These are phyloP conservation scores for Coprinopsis marcescibilis DNA, from an alignment of 768 basidiomycete species.

Conservation along the genomic window DNA sequence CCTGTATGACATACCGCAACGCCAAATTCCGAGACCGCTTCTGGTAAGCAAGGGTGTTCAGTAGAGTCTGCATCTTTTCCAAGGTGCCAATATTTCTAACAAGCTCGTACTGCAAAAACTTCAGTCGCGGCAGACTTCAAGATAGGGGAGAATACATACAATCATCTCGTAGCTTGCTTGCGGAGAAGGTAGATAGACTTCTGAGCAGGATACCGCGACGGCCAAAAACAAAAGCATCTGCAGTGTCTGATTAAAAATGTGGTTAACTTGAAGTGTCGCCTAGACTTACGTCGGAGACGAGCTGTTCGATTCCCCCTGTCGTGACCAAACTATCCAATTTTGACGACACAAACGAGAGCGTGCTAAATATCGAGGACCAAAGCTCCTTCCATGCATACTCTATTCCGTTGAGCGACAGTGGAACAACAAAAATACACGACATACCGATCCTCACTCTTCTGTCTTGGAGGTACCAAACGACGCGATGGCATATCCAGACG, in stretches of 20 bases:
- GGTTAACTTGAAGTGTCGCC: background rate
- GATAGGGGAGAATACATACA: constrained; percentile 32
- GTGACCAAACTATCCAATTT: constrained; percentile 49
- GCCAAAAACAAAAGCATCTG: constrained; percentile 53
- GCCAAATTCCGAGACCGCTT: constrained; percentile 28
- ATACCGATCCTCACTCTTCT: constrained; percentile 49
- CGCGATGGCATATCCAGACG: constrained; percentile 47
- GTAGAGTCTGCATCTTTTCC: constrained; percentile 39
- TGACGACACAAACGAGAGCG: constrained; percentile 51
- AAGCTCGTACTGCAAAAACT: constrained; percentile 50
- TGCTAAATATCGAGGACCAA: constrained; percentile 51
- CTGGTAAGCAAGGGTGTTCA: constrained; percentile 34
- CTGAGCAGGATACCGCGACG: constrained; percentile 44
- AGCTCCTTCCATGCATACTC: constrained; percentile 65
- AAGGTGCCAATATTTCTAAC: constrained; percentile 48
- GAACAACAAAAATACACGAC: constrained; percentile 12
- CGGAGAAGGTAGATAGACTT: constrained; percentile 49
- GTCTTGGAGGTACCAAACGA: constrained; percentile 53
- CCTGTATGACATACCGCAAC: constrained; percentile 27
- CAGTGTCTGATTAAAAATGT: too few species aligned
- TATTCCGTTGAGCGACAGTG: constrained; percentile 19
- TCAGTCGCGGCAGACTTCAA: background rate
- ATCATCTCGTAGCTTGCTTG: constrained; percentile 53
- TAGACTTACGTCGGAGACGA: constrained; percentile 47
- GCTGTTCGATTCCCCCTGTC: constrained; percentile 45